Base-by-base conservation (phyloP, 2,329 filamentous ascomycete species). In the Drechslerella stenobrocha region DNA sequence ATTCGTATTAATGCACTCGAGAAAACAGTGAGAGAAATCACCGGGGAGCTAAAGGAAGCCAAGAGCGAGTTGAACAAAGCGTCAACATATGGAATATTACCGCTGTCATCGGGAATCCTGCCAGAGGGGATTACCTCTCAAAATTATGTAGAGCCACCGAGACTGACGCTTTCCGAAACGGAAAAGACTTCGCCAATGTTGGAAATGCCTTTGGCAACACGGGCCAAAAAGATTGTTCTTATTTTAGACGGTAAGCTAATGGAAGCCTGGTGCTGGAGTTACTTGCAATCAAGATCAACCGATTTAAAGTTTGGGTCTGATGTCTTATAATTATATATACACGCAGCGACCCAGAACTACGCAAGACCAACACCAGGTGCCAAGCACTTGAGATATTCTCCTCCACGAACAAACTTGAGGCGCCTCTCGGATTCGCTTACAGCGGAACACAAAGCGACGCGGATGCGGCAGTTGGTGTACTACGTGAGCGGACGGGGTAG, bases 201-300 rank as follows among this genome's bases (percentile, higher is more conserved):
- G 9, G 48, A 24, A 52, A 52, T 52, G 37, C 37, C 32, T 52
- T 35, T 40, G 32, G 3, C n/a, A 6, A 22, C 50, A 7, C 20
- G 52, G 2, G 52, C 60, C 6, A 65, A 65, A 18, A 65, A 65
- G n/a, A 46, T 65, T 11, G 44, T 65, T 48, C 3, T 65, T 8
- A 65, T 65, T 7, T 18, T 65, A 7, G 60, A 65, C 52, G 60
- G 60, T 64, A 40, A 32, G 46, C n/a, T n/a, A n/a, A n/a, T n/a
- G n/a, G n/a, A n/a, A n/a, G n/a, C n/a, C n/a, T n/a, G n/a, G n/a
- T n/a, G n/a, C n/a, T n/a, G n/a, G n/a, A n/a, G n/a, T n/a, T n/a
- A n/a, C n/a, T n/a, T n/a, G n/a, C n/a, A n/a, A n/a, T 42, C 13
- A 20, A 7, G 37, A n/a, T 42, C 18, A 7, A n/a, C 37, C 37